Conservation (phyloP, 495 filamentous ascomycete species). For the Penicillium steckii region DNA sequence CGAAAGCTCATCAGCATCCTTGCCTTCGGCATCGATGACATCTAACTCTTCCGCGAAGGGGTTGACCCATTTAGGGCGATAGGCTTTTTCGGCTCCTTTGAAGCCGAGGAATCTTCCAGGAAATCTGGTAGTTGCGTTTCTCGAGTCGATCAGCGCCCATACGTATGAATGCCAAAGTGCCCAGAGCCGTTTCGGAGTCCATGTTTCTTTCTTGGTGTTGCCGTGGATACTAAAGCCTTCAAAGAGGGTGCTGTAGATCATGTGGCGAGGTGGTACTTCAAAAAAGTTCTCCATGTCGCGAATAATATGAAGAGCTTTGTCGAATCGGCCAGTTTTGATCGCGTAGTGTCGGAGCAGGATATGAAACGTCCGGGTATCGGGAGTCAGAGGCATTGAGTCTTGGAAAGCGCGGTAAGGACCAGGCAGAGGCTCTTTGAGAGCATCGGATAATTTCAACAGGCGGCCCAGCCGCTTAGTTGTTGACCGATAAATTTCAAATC, state of each 20-base stretch:
- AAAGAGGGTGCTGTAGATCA: conserved; percentile 56
- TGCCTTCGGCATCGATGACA: neutral
- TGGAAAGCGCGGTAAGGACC: conserved; percentile 37
- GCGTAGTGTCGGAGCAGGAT: conserved; percentile 41
- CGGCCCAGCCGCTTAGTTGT: conserved; percentile 31
- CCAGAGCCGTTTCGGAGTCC: conserved; percentile 46
- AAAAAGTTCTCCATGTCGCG: conserved; percentile 42
- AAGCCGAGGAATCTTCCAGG: neutral
- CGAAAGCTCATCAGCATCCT: neutral
- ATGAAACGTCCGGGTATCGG: conserved; percentile 47
- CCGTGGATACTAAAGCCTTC: conserved; percentile 75
- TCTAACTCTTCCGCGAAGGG: conserved; percentile 18
- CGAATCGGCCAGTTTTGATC: conserved; percentile 34
- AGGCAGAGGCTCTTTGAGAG: conserved; percentile 27
- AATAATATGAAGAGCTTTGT: conserved; percentile 35
- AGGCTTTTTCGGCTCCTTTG: neutral
- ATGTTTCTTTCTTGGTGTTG: conserved; percentile 46
- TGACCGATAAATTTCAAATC: conserved; percentile 31
- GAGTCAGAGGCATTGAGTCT: conserved; percentile 35
- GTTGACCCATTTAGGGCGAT: conserved; percentile 38
- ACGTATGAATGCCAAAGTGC: conserved; percentile 41
- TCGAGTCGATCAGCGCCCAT: conserved; percentile 54
- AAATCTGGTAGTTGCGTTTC: conserved; percentile 43
- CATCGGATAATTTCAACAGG: conserved; percentile 35
- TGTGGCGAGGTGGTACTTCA: conserved; percentile 36